Conservation (phyloP, 108 stramenopile genomes). For the Cyclotella sp. region DNA sequence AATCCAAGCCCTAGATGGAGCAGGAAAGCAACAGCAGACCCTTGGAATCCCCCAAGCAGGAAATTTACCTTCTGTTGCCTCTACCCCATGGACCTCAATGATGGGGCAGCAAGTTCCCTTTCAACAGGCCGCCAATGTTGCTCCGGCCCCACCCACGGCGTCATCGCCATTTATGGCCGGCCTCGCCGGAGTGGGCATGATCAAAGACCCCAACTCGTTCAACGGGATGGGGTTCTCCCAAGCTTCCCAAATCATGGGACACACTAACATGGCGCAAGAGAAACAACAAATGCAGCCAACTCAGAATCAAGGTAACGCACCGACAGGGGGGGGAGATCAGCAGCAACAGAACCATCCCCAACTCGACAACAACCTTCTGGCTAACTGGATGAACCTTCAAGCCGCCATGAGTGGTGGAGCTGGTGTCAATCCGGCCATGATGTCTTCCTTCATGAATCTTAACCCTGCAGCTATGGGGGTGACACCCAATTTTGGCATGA, state of each 20-base stretch:
- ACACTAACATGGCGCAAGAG: too few relatives aligned
- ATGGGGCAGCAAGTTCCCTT: not conserved
- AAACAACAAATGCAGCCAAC: not conserved
- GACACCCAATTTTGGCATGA: not conserved
- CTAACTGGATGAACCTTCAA: slow-evolving; percentile 25
- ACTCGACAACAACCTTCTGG: slow-evolving; percentile 7
- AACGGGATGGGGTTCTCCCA: too few relatives aligned
- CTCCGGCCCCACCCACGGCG: too few relatives aligned
- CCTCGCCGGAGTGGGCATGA: too few relatives aligned
- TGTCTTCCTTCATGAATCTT: not conserved
- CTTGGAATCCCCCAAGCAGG: not conserved
- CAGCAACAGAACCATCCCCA: slow-evolving; percentile 2
- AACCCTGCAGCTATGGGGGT: not conserved
- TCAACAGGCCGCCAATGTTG: not conserved
- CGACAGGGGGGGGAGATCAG: not conserved
- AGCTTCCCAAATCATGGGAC: too few relatives aligned
- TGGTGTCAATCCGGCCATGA: not conserved
- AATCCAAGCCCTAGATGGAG: slow-evolving; percentile 16
- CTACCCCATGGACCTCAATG: not conserved
- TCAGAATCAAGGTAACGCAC: not conserved
- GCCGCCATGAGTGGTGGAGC: not conserved
- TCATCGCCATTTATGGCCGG: too few relatives aligned
- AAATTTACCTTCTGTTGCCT: not conserved
- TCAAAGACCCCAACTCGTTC: too few relatives aligned
- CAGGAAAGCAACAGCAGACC: not conserved